A percentile compares a stretch with the other conserved stretches of the same genome.
These are phyloP conservation scores for Boletus eberwhitei DNA, from an alignment of 768 basidiomycete genomes.

Conservation along the genomic window DNA sequence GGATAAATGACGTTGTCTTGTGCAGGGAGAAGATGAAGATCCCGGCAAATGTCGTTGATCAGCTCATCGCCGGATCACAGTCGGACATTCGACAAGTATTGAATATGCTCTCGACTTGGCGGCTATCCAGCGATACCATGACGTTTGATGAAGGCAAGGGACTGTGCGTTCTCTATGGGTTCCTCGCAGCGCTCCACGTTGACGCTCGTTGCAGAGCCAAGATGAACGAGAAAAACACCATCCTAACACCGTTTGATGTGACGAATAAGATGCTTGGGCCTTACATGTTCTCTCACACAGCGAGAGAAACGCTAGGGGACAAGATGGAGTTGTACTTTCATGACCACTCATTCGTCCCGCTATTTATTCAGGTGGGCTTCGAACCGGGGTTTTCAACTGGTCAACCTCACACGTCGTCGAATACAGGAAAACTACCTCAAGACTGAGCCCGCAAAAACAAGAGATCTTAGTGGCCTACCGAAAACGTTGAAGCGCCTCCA, in stretches of 20 bases:
- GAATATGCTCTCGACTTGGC: constrained; percentile 99
- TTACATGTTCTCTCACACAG: constrained; percentile 81
- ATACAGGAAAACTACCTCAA: constrained; percentile 92
- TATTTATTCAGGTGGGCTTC: constrained; percentile 82
- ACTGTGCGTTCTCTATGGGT: constrained; percentile 53
- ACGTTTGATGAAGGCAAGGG: constrained; percentile 88
- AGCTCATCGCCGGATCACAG: constrained; percentile 83
- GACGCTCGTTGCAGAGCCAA: constrained; percentile 51
- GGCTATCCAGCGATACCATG: constrained; percentile 76
- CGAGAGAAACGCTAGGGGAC: constrained; percentile 77
- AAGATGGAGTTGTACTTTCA: constrained; percentile 98
- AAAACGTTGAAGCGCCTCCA: constrained; percentile 68
- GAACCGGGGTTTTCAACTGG: neutral
- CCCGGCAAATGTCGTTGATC: constrained; percentile 88
- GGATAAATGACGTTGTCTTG: neutral
- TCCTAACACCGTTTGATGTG: constrained; percentile 90
- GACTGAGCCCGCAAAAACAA: constrained; percentile 62
- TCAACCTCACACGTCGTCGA: neutral
- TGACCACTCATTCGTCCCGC: constrained; percentile 88
- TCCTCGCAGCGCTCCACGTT: neutral
- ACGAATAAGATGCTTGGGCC: constrained; percentile 89
- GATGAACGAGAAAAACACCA: constrained; percentile 88
- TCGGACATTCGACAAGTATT: constrained; percentile 97
- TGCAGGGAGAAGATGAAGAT: constrained; percentile 88
- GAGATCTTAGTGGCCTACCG: constrained; percentile 59